These are phyloP conservation scores for Parastagonospora avenae DNA, from an alignment of 2,329 filamentous ascomycete species.

Conservation along the genomic window DNA sequence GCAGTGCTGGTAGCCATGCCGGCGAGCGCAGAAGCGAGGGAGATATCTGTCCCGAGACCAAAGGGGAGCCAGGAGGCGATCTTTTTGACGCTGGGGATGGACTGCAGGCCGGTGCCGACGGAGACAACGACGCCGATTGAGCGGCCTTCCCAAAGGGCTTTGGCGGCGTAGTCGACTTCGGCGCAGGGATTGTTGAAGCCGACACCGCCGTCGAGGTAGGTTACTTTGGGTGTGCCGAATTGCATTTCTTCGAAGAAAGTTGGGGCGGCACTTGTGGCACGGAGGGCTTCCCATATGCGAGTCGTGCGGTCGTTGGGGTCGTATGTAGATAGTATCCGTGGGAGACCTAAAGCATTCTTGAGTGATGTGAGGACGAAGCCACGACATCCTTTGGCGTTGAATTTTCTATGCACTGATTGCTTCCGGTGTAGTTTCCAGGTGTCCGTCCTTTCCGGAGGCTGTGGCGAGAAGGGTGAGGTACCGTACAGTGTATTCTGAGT, in stretches of 20 bases:
- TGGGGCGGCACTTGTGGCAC: conserved; percentile 58
- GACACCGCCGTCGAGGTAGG: conserved; percentile 57
- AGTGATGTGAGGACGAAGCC: conserved; percentile 47
- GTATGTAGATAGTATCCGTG: conserved; percentile 45
- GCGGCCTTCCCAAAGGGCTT: conserved; percentile 46
- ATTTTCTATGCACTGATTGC: conserved; percentile 41
- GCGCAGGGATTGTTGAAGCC: conserved; percentile 58
- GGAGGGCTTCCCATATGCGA: conserved; percentile 57
- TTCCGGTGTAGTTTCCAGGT: conserved; percentile 45
- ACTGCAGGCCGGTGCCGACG: conserved; percentile 46
- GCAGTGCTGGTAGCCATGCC: conserved; percentile 47
- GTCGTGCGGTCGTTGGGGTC: conserved; percentile 48
- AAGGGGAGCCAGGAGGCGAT: conserved; percentile 47
- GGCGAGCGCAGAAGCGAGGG: conserved; percentile 42
- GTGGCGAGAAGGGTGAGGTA: conserved; percentile 22
- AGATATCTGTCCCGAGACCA: conserved; percentile 46
- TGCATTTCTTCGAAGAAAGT: conserved; percentile 58
- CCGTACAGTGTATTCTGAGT: conserved; percentile 6
- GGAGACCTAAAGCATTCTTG: conserved; percentile 46
- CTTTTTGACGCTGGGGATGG: conserved; percentile 45
- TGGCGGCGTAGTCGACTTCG: conserved; percentile 57
- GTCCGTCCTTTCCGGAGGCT: conserved; percentile 16
- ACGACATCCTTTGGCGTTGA: conserved; percentile 41
- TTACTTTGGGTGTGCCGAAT: conserved; percentile 53
- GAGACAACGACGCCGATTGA: conserved; percentile 48